Conservation (phyloP, 768 basidiomycete species). For the Boletus sensibilis region DNA sequence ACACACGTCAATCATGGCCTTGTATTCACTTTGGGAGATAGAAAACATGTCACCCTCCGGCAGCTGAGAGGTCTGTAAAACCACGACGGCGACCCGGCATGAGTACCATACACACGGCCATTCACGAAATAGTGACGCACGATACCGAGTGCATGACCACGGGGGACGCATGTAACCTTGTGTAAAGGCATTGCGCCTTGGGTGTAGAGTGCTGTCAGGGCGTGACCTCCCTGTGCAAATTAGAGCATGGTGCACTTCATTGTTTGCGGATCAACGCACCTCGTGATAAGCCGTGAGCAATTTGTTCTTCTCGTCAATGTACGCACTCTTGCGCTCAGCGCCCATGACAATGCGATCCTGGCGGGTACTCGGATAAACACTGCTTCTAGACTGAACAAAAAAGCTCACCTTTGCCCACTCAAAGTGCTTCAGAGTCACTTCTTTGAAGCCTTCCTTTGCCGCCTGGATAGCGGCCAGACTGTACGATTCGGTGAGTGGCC, state of each 20-base stretch:
- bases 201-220: conserved; percentile 92
- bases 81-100: neutral
- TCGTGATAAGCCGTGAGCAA: conserved; percentile 96
- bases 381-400: neutral
- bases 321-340: conserved; percentile 87
- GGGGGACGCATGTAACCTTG: conserved; percentile 96
- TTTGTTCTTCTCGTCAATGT: conserved; percentile 84
- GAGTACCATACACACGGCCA: conserved; percentile 2
- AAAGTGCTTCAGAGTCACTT: conserved; percentile 79
- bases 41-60: conserved; percentile 78
- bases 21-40: conserved; percentile 68
- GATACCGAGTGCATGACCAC: conserved; percentile 89
- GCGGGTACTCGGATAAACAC: neutral
- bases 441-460: conserved; percentile 72
- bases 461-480: conserved; percentile 95
- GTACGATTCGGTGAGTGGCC: conserved; percentile 1
- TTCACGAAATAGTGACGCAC: conserved; percentile 43
- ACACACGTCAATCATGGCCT: conserved; percentile 83
- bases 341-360: conserved; percentile 97
- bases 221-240: conserved; percentile 74
- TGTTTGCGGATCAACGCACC: conserved; percentile 40
- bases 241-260: neutral
- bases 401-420: conserved; percentile 93
- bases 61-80: conserved; percentile 64
- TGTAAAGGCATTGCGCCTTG: conserved; percentile 95